Conservation (phyloP, 345 rosid genomes). For the Dimocarpus longan region DNA sequence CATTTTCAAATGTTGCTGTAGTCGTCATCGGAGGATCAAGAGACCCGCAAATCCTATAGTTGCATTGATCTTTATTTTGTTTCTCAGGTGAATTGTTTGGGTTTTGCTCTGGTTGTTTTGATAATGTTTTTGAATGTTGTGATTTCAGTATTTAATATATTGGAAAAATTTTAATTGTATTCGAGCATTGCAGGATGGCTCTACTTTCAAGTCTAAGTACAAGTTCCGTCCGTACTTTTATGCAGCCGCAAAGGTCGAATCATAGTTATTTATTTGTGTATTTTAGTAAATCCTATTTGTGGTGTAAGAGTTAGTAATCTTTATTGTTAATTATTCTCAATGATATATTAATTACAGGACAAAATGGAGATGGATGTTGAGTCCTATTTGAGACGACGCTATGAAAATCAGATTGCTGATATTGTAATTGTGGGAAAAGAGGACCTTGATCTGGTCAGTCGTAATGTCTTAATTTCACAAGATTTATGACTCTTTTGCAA, state of each 20-base stretch:
- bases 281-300: neutral
- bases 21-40: conserved; percentile 86
- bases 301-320: neutral
- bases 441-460: conserved; percentile 90
- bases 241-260: conserved; percentile 70
- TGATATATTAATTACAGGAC: conserved; percentile 40
- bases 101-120: neutral
- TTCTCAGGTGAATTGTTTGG: conserved; percentile 61
- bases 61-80: conserved; percentile 91
- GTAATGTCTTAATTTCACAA: neutral
- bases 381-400: conserved; percentile 78
- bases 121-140: neutral
- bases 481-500: neutral
- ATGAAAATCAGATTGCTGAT: conserved; percentile 80
- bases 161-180: neutral
- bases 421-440: conserved; percentile 76
- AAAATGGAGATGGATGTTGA: conserved; percentile 91
- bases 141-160: neutral
- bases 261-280: neutral
- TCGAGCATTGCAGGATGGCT: conserved; percentile 68
- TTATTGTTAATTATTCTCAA: conserved; percentile 6
- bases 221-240: conserved; percentile 93
- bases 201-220: conserved; percentile 81
- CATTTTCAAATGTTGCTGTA: conserved; percentile 34
- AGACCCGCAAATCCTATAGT: conserved; percentile 60